Base-by-base conservation (phyloP, 1,139 yeast genomes). In the Yamadazyma sp. region DNA sequence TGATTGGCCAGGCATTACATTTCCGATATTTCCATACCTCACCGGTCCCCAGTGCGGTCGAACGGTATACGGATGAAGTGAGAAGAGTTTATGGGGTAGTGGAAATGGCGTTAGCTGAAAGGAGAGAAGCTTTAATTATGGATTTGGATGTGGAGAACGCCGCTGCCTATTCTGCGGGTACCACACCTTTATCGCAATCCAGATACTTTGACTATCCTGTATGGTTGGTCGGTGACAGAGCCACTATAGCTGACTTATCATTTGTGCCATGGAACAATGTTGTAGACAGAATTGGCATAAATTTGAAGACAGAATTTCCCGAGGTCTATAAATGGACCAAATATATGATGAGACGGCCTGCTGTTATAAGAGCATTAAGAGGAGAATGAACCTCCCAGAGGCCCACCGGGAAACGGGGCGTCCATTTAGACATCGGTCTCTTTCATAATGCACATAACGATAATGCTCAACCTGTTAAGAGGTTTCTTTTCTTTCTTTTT, bases 241-340 rank as follows among this genome's bases (percentile, higher is more conserved):
- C 92, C 40, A 87, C 97, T 2, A 83, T 89, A 37, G 97, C 97
- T 4, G 98, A 91, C 61, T 72, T 91, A 55, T 80, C 92, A 18
- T 91, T 89, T 66, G 96, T 89, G 24, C 95, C 98, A 10, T 91
- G 98, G 98, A 91, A 91, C 62, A 91, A 89, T 56, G 96, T 91
- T 17, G 96, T 89, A 36, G 96, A 87, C 61, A 73, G 96, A 53
- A 86, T 91, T 43, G 97, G 96, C 11, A 87, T 91, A 49, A 87
- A 86, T 56, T 76, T 91, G 54, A 83, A 85, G 59, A 77, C 79
- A 18, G 97, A 91, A 60, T 88, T 87, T 60, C 97, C 97, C 2
- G 98, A 91, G 64, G 96, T 89, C 39, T 89, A 87, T 69, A 88
- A 88, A 61, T 91, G 97, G 97, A 91, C 96, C 11, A 84, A 84